Conservation (phyloP, 208 protist genomes). For the Crithidia mellificae region DNA sequence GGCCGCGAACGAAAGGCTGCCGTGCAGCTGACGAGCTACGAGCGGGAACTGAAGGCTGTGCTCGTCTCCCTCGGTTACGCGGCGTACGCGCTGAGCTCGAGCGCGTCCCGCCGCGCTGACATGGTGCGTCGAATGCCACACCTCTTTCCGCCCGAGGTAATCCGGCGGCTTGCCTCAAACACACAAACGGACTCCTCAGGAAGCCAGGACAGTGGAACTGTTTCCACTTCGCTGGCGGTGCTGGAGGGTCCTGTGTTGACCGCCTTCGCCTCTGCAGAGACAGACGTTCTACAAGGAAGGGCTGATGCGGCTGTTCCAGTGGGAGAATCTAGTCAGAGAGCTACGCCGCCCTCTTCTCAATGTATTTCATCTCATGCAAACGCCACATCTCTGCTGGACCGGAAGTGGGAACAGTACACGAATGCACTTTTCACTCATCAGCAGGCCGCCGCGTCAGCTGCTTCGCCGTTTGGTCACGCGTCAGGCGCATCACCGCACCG, state of each 20-base stretch:
- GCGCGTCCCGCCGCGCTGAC: conserved; percentile 27
- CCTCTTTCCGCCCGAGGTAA: conserved; percentile 65
- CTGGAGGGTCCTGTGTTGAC: conserved; percentile 15
- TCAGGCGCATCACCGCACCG: background rate
- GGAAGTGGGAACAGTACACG: conserved; percentile 12
- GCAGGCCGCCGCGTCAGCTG: background rate
- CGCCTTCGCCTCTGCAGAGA: background rate
- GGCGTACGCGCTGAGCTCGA: conserved; percentile 37
- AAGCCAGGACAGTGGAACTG: background rate
- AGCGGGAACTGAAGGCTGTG: conserved; percentile 13
- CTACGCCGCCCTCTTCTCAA: too few relatives aligned
- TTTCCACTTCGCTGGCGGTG: conserved; percentile 2
- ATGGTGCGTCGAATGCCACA: conserved; percentile 61
- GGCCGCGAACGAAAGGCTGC: conserved; percentile 30
- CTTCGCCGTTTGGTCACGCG: background rate
- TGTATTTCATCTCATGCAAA: too few relatives aligned
- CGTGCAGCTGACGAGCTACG: conserved; percentile 10
- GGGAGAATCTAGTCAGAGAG: too few relatives aligned
- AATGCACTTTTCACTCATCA: background rate
- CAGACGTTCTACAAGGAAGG: too few relatives aligned
- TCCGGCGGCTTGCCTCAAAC: conserved; percentile 33
- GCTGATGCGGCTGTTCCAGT: too few relatives aligned
- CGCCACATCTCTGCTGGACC: conserved; percentile 16
- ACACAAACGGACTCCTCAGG: background rate
- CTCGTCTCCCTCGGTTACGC: conserved; percentile 49